phyloP scores from a whole-genome alignment of 2,329 filamentous ascomycete genomes.

The Exophiala sp. region DNA sequence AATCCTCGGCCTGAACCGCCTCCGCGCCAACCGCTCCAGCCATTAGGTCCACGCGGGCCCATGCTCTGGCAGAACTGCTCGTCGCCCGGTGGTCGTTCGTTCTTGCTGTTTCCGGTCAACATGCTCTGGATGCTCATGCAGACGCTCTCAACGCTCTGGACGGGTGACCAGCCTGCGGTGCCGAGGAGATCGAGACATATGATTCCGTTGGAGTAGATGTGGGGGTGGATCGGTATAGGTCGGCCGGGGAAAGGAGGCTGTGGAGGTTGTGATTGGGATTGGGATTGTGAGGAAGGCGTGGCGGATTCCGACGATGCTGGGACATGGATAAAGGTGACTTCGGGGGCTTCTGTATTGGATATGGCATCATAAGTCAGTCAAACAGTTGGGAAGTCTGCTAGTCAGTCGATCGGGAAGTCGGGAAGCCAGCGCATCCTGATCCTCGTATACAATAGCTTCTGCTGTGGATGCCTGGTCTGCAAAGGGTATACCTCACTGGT shows the following conservation, averaged over 20 bases:
- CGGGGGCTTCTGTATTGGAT: conserved; percentile 70
- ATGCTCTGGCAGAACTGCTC: conserved; percentile 67
- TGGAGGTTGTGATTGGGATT: conserved; percentile 23
- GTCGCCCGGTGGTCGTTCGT: conserved; percentile 84
- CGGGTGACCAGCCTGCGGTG: conserved; percentile 84
- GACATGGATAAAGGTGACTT: conserved; percentile 77
- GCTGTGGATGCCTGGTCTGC: not conserved
- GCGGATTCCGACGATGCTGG: conserved; percentile 38
- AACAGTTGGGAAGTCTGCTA: no score
- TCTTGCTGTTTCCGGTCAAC: conserved; percentile 89
- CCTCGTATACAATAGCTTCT: not conserved
- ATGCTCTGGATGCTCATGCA: conserved; percentile 98
- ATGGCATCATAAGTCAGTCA: no score
- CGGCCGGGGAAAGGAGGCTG: conserved; percentile 37
- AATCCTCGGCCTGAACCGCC: conserved; percentile 65
- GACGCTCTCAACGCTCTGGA: conserved; percentile 93
- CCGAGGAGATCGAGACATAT: conserved; percentile 94
- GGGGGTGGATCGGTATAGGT: conserved; percentile 85
- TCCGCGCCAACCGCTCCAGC: conserved; percentile 23
- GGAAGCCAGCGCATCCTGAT: not conserved
- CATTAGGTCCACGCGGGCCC: conserved; percentile 26
- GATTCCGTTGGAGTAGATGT: conserved; percentile 97
- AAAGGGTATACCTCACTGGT: not conserved
- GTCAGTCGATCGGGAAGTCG: no score
- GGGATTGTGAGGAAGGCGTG: conserved; percentile 3